These are phyloP conservation scores for Wickerhamomyces alni DNA, from an alignment of 805 yeast genomes.

Conservation along the genomic window DNA sequence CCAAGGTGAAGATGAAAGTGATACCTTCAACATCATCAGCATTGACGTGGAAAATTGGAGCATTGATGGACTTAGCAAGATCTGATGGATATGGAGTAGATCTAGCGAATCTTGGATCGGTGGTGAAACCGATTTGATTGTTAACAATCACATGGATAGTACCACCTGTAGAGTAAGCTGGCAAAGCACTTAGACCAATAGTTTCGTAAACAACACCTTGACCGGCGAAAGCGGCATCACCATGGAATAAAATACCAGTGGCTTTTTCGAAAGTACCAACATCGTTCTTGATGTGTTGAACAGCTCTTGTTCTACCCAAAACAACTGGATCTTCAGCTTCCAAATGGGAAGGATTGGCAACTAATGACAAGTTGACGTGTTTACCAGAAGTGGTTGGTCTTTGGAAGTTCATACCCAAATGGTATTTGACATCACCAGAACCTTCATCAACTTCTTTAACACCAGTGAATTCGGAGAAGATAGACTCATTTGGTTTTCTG, in stretches of 20 bases:
- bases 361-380: conserved; percentile 89
- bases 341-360: conserved; percentile 98
- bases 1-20: conserved; percentile 86
- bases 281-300: conserved; percentile 87
- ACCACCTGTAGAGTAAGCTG: conserved; percentile 98
- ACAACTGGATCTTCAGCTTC: conserved; percentile 99
- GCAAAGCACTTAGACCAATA: conserved; percentile 87
- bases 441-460: conserved; percentile 89
- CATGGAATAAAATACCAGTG: conserved; percentile 88
- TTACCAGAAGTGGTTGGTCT: conserved; percentile 99
- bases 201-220: conserved; percentile 99
- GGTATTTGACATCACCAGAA: conserved; percentile 98
- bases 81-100: conserved; percentile 98
- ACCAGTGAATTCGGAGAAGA: conserved; percentile 93
- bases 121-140: conserved; percentile 99
- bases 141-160: conserved; percentile 93
- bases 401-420: conserved; percentile 97
- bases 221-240: conserved; percentile 98
- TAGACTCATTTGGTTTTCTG: conserved; percentile 97
- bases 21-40: conserved; percentile 97
- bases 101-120: conserved; percentile 96
- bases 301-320: conserved; percentile 94
- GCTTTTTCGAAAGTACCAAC: conserved; percentile 81
- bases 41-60: conserved; percentile 98
- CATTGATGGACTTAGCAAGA: conserved; percentile 92